phyloP scores from a whole-genome alignment of 768 basidiomycete genomes.

The Mycena albidolilacea region DNA sequence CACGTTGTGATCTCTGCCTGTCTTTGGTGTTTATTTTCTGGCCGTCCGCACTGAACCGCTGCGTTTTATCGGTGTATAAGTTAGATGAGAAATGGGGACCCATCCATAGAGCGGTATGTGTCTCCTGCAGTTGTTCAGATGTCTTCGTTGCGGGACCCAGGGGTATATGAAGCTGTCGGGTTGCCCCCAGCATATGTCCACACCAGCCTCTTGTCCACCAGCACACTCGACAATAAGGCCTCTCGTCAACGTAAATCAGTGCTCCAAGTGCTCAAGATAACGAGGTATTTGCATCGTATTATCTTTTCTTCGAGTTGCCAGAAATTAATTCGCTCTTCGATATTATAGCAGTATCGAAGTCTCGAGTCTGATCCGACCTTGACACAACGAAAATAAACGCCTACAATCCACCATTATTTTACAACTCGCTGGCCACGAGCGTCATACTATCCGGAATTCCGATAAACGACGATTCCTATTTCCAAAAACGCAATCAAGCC shows the following conservation, averaged over 20 bases:
- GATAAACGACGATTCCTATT: not conserved
- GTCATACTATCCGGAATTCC: not conserved
- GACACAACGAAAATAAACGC: not conserved
- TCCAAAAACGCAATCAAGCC: not conserved
- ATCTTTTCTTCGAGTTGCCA: not conserved
- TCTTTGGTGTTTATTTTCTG: too few relatives aligned
- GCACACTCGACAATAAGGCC: not conserved
- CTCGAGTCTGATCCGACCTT: not conserved
- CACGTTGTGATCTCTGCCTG: too few relatives aligned
- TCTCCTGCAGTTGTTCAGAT: not conserved
- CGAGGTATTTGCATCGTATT: not conserved
- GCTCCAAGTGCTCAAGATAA: not conserved
- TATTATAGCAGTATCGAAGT: not conserved
- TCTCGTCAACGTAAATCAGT: not conserved
- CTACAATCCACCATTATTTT: not conserved
- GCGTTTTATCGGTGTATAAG: conserved; percentile 5
- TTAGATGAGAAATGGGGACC: not conserved
- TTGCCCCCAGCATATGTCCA: not conserved
- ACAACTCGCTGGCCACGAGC: too few relatives aligned
- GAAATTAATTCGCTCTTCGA: not conserved
- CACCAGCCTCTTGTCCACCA: not conserved
- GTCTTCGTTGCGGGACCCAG: not conserved
- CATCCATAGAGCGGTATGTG: conserved; percentile 2
- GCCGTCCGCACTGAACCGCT: not conserved
- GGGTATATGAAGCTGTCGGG: conserved; percentile 1